These are phyloP conservation scores for Arthrobotrys iridis DNA, from an alignment of 2,329 filamentous ascomycete genomes.

Conservation along the genomic window DNA sequence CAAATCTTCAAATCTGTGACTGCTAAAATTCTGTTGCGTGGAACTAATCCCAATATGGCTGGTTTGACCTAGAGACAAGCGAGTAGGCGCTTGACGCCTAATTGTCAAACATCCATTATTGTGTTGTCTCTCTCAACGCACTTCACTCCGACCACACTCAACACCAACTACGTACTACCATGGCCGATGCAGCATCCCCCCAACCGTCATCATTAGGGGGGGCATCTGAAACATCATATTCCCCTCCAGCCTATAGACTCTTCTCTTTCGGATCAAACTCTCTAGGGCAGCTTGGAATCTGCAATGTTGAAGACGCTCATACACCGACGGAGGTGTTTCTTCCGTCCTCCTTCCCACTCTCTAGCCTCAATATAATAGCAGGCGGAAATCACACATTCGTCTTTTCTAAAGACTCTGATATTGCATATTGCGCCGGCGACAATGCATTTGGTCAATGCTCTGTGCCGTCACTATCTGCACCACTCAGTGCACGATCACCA, in stretches of 20 bases:
- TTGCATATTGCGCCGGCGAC: constrained; percentile 74
- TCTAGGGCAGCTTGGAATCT: constrained; percentile 66
- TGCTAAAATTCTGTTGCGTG: constrained; percentile 42
- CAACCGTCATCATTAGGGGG: background rate
- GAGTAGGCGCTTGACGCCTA: constrained; percentile 23
- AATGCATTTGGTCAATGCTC: constrained; percentile 65
- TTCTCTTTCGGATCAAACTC: constrained; percentile 67
- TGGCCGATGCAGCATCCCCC: background rate
- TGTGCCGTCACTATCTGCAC: too few relatives aligned
- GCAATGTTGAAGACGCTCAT: constrained; percentile 62
- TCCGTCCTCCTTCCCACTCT: constrained; percentile 59
- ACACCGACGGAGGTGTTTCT: constrained; percentile 59
- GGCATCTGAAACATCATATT: background rate
- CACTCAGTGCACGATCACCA: too few relatives aligned
- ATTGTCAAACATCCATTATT: constrained; percentile 26
- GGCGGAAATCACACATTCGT: constrained; percentile 91
- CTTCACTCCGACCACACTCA: background rate
- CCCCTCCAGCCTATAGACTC: constrained; percentile 56
- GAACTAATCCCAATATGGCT: background rate
- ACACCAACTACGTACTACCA: background rate
- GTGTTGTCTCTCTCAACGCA: constrained; percentile 29
- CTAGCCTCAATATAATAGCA: constrained; percentile 63
- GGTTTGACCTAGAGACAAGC: background rate
- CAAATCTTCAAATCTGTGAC: constrained; percentile 54
- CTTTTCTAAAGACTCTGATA: constrained; percentile 64